Evolutionary conservation across 2,329 filamentous ascomycete species (phyloP).

Genomic region (Sporothrix phasma): DNA sequence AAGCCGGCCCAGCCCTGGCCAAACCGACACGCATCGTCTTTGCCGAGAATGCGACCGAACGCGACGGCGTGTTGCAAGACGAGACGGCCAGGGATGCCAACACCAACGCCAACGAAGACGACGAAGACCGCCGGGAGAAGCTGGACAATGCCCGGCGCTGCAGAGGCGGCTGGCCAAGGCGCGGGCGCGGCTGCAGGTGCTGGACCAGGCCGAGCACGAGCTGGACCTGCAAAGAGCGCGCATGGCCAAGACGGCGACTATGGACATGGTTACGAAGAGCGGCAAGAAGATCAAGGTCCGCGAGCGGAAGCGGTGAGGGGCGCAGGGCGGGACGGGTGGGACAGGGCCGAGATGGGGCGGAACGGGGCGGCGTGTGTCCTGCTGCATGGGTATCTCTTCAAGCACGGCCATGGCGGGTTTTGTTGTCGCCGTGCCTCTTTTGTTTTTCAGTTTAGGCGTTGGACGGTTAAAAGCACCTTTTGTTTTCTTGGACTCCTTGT

Average conservation of each 20-base stretch:
- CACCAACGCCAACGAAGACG: slow-evolving; percentile 25
- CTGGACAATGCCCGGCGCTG: slow-evolving; percentile 37
- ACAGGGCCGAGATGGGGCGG: no score
- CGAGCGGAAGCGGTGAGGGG: slow-evolving; percentile 46
- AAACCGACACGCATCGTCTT: slow-evolving; percentile 43
- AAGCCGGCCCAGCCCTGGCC: neutral
- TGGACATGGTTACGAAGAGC: slow-evolving; percentile 47
- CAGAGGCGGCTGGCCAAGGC: slow-evolving; percentile 39
- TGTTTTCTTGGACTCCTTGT: neutral
- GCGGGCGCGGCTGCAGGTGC: slow-evolving; percentile 43
- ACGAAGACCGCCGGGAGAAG: slow-evolving; percentile 22
- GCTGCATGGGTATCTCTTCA: no score
- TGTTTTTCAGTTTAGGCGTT: neutral
- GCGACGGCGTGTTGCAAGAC: slow-evolving; percentile 28
- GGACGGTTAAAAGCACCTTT: neutral
- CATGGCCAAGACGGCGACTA: slow-evolving; percentile 56
- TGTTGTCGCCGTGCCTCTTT: neutral
- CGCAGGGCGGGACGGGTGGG: neutral
- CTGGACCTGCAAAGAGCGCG: slow-evolving; percentile 50
- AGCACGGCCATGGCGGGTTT: neutral
- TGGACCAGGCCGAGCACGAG: slow-evolving; percentile 46
- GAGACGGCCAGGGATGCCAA: slow-evolving; percentile 23
- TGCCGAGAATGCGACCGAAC: slow-evolving; percentile 31
- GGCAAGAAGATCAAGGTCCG: slow-evolving; percentile 55
- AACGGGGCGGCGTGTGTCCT: no score